These are phyloP conservation scores for Lojkania enalia DNA, from an alignment of 2,329 filamentous ascomycete genomes.

Conservation along the genomic window DNA sequence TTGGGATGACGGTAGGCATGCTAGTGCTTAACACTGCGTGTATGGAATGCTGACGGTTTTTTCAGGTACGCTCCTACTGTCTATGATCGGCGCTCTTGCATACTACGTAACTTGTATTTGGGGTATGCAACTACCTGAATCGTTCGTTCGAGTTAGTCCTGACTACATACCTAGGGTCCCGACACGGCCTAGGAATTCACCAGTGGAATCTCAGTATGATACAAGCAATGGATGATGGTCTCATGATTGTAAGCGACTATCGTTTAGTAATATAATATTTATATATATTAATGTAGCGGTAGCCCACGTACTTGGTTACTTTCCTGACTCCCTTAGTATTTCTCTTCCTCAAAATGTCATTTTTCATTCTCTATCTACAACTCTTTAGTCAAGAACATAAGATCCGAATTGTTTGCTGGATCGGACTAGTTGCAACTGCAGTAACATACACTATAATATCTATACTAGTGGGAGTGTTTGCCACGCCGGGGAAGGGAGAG, in stretches of 20 bases:
- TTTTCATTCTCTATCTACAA: slow-evolving; percentile 19
- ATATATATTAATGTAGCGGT: too few species aligned
- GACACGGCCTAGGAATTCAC: slow-evolving; percentile 1
- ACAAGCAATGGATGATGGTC: background rate
- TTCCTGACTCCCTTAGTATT: slow-evolving; percentile 4
- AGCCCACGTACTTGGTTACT: slow-evolving; percentile 4
- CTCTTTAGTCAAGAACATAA: slow-evolving; percentile 11
- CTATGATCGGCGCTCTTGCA: background rate
- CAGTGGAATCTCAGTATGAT: slow-evolving; percentile 9
- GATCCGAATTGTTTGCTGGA: slow-evolving; percentile 9
- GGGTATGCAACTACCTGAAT: background rate
- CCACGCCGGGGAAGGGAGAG: background rate
- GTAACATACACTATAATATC: slow-evolving; percentile 2
- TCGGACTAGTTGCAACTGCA: slow-evolving; percentile 4
- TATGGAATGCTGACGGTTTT: too few species aligned
- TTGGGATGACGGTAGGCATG: slow-evolving; percentile 17
- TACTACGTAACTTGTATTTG: slow-evolving; percentile 4
- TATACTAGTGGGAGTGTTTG: background rate
- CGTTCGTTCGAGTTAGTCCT: background rate
- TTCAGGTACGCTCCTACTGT: too few species aligned
- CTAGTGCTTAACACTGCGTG: too few species aligned
- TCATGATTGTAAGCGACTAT: too few species aligned
- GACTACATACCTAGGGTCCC: background rate
- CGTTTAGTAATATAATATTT: too few species aligned
- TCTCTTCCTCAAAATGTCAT: slow-evolving; percentile 14